Evolutionary conservation across 805 yeast species (phyloP), one percentile per base, ranked within the genome.

Genomic region (Lipomyces kockii): DNA sequence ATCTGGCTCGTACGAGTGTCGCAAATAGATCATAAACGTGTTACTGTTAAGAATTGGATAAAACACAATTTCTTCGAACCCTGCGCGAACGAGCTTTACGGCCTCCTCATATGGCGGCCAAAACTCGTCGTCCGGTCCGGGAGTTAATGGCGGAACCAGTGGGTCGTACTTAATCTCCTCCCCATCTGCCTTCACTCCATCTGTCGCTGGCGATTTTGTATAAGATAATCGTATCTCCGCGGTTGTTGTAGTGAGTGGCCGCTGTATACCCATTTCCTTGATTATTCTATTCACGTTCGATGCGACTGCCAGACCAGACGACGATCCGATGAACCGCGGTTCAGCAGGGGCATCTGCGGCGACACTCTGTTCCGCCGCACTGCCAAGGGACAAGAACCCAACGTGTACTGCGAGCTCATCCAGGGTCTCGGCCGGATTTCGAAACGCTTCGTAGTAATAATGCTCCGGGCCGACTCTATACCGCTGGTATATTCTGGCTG

Each of bases 391-490:
- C 37, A 68, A 54, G 35, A 68, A 68, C 11, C 71, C 71, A 3
- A 65, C 57, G 46, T 68, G 68, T 2, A 52, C 60, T 0, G 71
- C 60, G 9, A 68, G 63, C 22, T 68, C 71, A 37, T 68, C 71
- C 59, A 68, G 51, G 4, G 63, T 62, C 25, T 68, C 69, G 9
- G 60, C 62, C 6, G 71, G 71, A 43, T 68, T 68, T 29, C 65
- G 52, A 56, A 68, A 68, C 1, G 71, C 71, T 35, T 68, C 71
- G 43, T 65, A 63, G 52, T 68, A 68, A 37, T 68, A 68, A 57
- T 68, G 71, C 22, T 53, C 69, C 27, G 71, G 71, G 12, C 71
- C 71, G 22, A 68, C 69, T 3, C 69, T 32, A 39, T 53, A 68
- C 6, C 37, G 43, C 32, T 46, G 60, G 3, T 20, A 9, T 7